Percentiles rank a stretch among this genome's conserved stretches.
These are phyloP conservation scores for Avena sativa DNA, from an alignment of 176 grass and related monocot genomes.

Conservation along the genomic window DNA sequence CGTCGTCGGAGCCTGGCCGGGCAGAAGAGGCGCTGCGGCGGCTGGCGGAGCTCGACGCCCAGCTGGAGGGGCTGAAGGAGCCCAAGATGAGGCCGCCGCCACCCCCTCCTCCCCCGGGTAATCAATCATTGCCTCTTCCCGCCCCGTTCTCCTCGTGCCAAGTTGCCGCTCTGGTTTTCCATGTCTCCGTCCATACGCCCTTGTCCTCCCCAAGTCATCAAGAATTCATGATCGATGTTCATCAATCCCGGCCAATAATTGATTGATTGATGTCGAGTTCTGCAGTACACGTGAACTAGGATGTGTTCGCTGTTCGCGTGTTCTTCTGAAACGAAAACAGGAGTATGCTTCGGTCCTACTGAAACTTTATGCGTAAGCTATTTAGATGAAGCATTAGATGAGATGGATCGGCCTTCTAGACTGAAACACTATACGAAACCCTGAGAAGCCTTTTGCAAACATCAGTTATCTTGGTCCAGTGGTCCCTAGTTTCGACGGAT, in stretches of 20 bases:
- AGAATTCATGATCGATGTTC: constrained; percentile 21
- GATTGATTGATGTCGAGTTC: background rate
- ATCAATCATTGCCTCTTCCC: background rate
- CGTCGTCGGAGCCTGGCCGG: constrained; percentile 28
- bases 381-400: background rate
- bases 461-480: background rate
- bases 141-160: background rate
- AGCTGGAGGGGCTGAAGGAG: constrained; percentile 73
- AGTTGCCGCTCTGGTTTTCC: constrained; percentile 1
- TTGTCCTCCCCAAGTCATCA: background rate
- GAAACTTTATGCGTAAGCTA: background rate
- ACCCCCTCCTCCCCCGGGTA: constrained; percentile 47
- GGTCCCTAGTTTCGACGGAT: background rate
- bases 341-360: background rate
- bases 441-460: too few relatives aligned
- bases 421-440: background rate
- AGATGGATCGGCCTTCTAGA: background rate
- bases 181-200: background rate
- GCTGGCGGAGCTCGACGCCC: constrained; percentile 73
- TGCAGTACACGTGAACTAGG: background rate
- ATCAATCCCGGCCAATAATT: background rate
- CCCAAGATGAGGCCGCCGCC: constrained; percentile 43
- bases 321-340: background rate
- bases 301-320: background rate
- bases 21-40: constrained; percentile 50